Conservation (phyloP, 495 filamentous ascomycete species). For the Bathelium albidoporum region DNA sequence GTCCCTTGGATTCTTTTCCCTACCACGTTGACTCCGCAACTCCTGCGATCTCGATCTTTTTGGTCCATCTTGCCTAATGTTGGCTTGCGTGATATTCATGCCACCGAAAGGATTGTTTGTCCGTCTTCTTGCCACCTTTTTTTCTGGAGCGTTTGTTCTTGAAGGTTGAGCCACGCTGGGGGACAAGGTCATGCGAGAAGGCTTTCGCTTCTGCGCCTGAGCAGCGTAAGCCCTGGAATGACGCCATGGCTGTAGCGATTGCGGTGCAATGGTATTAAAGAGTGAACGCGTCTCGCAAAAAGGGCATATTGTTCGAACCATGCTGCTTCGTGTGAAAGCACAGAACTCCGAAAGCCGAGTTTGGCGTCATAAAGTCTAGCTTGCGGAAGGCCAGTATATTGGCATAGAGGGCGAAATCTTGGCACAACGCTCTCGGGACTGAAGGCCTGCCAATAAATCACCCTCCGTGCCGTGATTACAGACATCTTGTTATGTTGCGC, state of each 20-base stretch:
- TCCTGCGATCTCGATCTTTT: slow-evolving; percentile 31
- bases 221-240: slow-evolving; percentile 9
- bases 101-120: slow-evolving; percentile 56
- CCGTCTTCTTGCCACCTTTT: slow-evolving; percentile 30
- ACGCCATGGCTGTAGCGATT: slow-evolving; percentile 17
- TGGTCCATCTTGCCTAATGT: slow-evolving; percentile 11
- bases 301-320: slow-evolving; percentile 18
- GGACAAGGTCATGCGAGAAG: slow-evolving; percentile 74
- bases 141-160: slow-evolving; percentile 33
- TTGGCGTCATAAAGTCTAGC: background rate
- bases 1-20: slow-evolving; percentile 20
- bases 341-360: background rate
- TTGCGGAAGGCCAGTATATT: background rate
- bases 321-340: background rate
- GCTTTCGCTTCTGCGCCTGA: slow-evolving; percentile 35
- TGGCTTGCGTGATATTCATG: slow-evolving; percentile 57
- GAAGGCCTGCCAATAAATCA: background rate
- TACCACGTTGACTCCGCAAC: slow-evolving; percentile 3
- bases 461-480: too few species aligned
- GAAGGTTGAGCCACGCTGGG: slow-evolving; percentile 50
- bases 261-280: background rate
- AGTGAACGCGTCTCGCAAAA: slow-evolving; percentile 28
- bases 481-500: too few species aligned
- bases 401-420: background rate
- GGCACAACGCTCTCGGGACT: background rate